Evolutionary conservation across 768 basidiomycete genomes (phyloP), one percentile per base, ranked within the genome.

Genomic region (Hortiboletus campestris): DNA sequence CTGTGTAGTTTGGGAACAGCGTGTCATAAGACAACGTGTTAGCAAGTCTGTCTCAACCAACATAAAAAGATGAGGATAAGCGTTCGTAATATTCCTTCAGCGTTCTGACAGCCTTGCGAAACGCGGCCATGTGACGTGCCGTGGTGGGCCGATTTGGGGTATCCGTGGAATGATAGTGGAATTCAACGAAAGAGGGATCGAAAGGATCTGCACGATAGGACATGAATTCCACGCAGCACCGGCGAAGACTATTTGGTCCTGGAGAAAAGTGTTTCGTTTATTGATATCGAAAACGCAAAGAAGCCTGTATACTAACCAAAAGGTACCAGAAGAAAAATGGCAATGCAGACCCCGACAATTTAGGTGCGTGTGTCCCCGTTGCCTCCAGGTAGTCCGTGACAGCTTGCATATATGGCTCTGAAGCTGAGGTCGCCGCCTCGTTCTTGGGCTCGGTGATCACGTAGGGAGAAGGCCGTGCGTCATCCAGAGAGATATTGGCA

Each of bases 241-340:
- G 12, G 68, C 66, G 45, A 72, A 68, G 42, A 63, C 42, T 25
- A 74, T 57, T 29, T 59, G 70, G 52, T 14, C 70, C 70, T 71
- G 32, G 17, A 51, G 41, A 20, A 32, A 32, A 2, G 2, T 16
- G 14, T 36, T 35, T 35, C 14, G 14, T 36, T 36, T 36, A 14
- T 36, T 14, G 14, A 14, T 35, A 35, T 14, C 14, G 6, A 7
- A 16, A 36, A 16, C 35, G 14, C 16, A 35, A 35, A 35, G 5
- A 35, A 35, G 14, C 5, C 9, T 22, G 40, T 22, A 41, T 10
- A 22, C 40, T 6, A 41, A 41, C 28, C 43, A 31, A 45, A 17
- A n/a, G 17, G 11, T 16, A 36, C 35, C 35, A 36, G 14, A 36
- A 36, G 35, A 36, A 36, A 14, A 6, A 16, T 6, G 43, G 29